phyloP scores from a whole-genome alignment of 1,284 basidiomycete genomes.

The Ceraceosorus guamensis region DNA sequence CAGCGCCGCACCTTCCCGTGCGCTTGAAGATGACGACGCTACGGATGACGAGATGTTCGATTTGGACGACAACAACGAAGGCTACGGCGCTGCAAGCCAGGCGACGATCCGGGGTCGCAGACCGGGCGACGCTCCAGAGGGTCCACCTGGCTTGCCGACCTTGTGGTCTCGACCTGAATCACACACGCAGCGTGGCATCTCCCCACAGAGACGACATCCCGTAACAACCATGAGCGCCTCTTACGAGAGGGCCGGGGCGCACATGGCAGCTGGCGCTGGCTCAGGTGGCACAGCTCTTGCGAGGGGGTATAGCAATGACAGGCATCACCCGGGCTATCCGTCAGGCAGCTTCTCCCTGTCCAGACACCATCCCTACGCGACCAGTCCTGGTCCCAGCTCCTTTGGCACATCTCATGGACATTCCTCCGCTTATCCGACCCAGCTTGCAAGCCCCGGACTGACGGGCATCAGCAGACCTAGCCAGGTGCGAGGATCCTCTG shows the following conservation, averaged over 20 bases:
- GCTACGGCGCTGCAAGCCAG: constrained; percentile 5
- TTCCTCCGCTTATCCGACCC: too few relatives aligned
- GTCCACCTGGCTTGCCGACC: background rate
- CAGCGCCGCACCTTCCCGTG: background rate
- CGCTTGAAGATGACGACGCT: constrained; percentile 38
- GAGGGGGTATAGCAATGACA: constrained; percentile 33
- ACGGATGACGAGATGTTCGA: constrained; percentile 45
- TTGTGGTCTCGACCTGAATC: constrained; percentile 23
- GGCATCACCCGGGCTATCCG: constrained; percentile 12
- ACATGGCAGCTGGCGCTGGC: background rate
- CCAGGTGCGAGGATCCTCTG: too few relatives aligned
- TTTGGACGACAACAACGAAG: constrained; percentile 31
- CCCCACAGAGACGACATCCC: background rate
- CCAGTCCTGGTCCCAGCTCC: constrained; percentile 23
- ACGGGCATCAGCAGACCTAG: too few relatives aligned
- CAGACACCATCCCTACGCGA: constrained; percentile 33
- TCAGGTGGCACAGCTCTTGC: background rate
- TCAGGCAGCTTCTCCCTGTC: constrained; percentile 10
- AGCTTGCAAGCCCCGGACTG: too few relatives aligned
- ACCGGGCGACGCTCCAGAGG: too few relatives aligned
- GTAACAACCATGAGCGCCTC: constrained; percentile 9
- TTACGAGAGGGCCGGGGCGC: constrained; percentile 4
- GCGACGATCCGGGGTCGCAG: background rate
- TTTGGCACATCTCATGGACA: too few relatives aligned
- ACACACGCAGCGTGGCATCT: too few relatives aligned